Evolutionary conservation across 768 basidiomycete species (phyloP), one percentile per base, ranked within the genome.

Genomic region (Agaricus subrufescens): DNA sequence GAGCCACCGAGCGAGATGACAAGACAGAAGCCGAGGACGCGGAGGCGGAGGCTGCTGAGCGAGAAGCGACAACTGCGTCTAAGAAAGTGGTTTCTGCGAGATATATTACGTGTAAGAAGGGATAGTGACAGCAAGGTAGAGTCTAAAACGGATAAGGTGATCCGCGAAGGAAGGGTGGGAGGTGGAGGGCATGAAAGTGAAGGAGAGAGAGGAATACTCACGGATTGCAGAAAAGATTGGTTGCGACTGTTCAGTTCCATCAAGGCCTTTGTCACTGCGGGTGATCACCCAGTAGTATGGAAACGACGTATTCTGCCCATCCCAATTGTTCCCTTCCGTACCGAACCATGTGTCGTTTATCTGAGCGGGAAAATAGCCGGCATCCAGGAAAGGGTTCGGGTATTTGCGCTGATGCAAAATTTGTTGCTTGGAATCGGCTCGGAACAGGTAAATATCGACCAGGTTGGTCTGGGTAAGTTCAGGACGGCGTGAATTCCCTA

Each of bases 271-370:
- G 60, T 83, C 79, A 47, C 73, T 76, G 47, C 81, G 78, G n/a
- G 84, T 86, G 61, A 95, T 76, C 50, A 91, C 76, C 79, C 87
- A 95, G 71, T 78, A 93, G 63, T 81, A 94, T 0, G 87, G 84
- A 70, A 81, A 91, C 8, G 80, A 73, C 47, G 81, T 70, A 58
- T 86, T 81, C 15, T 71, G 62, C 42, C 79, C 79, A 46, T 77
- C 66, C 72, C 79, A 86, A 2, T 69, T 61, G 30, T 66, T 52
- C 29, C 85, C 87, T 26, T 76, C 68, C 0, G 62, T 37, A 30
- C 86, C 87, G 68, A 83, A 92, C 89, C 89, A 93, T 14, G 75
- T 66, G 67, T 94, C 92, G 65, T 92, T 79, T 44, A 89, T 86
- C 34, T 75, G 80, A 2, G 81, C 69, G 30, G 73, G 75, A 43